A percentile compares a stretch with the other conserved stretches of the same genome.
phyloP scores from a whole-genome alignment of 2,329 filamentous ascomycete genomes.

The Epicoccum sorghinum region DNA sequence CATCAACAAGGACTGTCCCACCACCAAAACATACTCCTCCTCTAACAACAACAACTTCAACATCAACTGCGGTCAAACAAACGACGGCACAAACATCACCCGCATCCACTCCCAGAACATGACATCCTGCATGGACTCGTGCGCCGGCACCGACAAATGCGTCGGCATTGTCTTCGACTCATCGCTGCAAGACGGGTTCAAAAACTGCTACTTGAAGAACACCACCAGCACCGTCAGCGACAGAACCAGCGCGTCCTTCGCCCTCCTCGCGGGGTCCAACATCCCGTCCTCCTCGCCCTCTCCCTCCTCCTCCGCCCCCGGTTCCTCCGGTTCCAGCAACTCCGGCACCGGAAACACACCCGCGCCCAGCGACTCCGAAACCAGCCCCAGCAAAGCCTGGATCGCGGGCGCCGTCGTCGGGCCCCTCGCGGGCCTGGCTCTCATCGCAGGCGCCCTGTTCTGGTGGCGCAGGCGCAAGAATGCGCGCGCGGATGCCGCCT shows the following conservation, averaged over 20 bases:
- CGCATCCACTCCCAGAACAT: conserved; percentile 35
- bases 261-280: conserved; percentile 19
- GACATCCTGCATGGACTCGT: conserved; percentile 39
- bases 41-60: conserved; percentile 30
- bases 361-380: not conserved
- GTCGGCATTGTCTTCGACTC: conserved; percentile 38
- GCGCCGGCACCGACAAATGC: conserved; percentile 32
- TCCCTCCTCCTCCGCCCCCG: not conserved
- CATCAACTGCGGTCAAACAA: conserved; percentile 38
- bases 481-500: not conserved
- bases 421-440: conserved; percentile 21
- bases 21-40: conserved; percentile 19
- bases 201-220: conserved; percentile 45
- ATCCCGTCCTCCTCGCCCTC: conserved; percentile 6
- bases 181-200: conserved; percentile 28
- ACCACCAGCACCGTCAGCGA: conserved; percentile 30
- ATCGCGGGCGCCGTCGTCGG: conserved; percentile 38
- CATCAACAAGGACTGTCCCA: conserved; percentile 30
- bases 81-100: conserved; percentile 39
- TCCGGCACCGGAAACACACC: not conserved
- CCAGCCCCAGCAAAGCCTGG: conserved; percentile 29
- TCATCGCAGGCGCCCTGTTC: conserved; percentile 24
- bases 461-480: conserved; percentile 21
- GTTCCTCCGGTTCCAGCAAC: conserved; percentile 1
- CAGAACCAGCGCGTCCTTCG: conserved; percentile 28